Evolutionary conservation across 2,329 filamentous ascomycete species (phyloP).

Genomic region (Colletotrichum euphorbiae): DNA sequence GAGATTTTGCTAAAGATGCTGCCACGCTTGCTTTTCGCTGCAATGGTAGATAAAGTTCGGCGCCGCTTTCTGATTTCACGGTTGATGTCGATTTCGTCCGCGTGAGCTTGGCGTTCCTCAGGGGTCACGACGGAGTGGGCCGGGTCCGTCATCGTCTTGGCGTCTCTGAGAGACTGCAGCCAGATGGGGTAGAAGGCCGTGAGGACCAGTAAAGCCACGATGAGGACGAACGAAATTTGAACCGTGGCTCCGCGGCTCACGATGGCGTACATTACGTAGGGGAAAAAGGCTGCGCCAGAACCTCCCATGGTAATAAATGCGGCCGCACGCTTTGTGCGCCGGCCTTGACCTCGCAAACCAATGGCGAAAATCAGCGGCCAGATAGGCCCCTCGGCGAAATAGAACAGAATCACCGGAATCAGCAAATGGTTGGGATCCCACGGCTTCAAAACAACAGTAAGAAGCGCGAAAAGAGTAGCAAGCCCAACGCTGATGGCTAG

Average conservation of each 20-base stretch:
- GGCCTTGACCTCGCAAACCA: constrained; percentile 82
- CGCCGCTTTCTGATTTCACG: constrained; percentile 26
- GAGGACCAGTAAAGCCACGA: constrained; percentile 63
- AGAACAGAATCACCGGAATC: constrained; percentile 75
- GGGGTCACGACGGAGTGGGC: constrained; percentile 29
- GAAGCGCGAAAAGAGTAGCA: constrained; percentile 67
- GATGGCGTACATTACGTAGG: constrained; percentile 78
- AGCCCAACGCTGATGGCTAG: constrained; percentile 71
- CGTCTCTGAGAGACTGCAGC: constrained; percentile 59
- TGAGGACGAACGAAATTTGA: constrained; percentile 72
- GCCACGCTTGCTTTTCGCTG: constrained; percentile 27
- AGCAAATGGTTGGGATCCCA: constrained; percentile 61
- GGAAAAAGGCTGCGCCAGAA: constrained; percentile 78
- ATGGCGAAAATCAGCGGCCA: constrained; percentile 87
- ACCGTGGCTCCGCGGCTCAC: constrained; percentile 69
- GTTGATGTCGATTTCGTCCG: constrained; percentile 33
- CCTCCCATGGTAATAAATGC: constrained; percentile 83
- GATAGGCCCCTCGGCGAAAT: constrained; percentile 85
- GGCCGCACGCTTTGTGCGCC: constrained; percentile 82
- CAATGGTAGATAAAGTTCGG: constrained; percentile 25
- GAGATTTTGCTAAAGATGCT: constrained; percentile 36
- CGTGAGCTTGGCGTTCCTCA: constrained; percentile 30
- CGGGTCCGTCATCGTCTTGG: constrained; percentile 58
- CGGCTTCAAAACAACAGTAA: constrained; percentile 59
- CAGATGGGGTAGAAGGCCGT: constrained; percentile 63